Conservation (phyloP, 805 yeast species). For the Candida oleophila region DNA sequence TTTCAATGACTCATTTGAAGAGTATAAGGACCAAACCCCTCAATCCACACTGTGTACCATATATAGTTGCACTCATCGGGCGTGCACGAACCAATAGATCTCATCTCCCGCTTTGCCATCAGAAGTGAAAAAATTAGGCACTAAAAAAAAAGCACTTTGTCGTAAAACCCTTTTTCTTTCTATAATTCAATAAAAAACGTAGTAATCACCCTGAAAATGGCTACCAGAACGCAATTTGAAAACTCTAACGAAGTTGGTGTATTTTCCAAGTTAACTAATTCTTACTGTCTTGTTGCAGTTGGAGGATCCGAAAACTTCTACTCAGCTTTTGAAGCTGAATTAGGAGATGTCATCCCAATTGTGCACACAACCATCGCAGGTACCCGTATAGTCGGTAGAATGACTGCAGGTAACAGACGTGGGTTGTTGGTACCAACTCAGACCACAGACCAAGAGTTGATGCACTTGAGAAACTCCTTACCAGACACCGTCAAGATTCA, state of each 20-base stretch:
- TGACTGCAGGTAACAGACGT: constrained; percentile 98
- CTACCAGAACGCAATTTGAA: constrained; percentile 49
- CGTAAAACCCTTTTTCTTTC: neutral
- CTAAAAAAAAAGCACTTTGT: neutral
- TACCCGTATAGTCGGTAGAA: constrained; percentile 94
- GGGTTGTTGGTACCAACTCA: constrained; percentile 96
- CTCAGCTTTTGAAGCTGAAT: constrained; percentile 96
- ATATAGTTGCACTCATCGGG: neutral
- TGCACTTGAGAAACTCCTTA: constrained; percentile 93
- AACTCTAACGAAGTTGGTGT: constrained; percentile 75
- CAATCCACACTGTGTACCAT: no score
- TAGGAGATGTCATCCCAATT: constrained; percentile 94
- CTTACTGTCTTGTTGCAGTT: constrained; percentile 93
- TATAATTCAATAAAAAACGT: no score
- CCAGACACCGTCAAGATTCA: constrained; percentile 96
- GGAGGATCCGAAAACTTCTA: constrained; percentile 86
- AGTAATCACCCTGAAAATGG: no score
- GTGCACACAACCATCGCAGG: constrained; percentile 98
- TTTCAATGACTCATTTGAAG: no score
- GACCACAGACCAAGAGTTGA: constrained; percentile 97
- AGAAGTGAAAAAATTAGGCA: neutral
- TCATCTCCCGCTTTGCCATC: constrained; percentile 3
- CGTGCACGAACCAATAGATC: neutral
- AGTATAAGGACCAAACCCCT: no score
- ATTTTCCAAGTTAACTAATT: constrained; percentile 90